Conservation (phyloP, 2,329 filamentous ascomycete genomes). For the Trichoderma sp. region DNA sequence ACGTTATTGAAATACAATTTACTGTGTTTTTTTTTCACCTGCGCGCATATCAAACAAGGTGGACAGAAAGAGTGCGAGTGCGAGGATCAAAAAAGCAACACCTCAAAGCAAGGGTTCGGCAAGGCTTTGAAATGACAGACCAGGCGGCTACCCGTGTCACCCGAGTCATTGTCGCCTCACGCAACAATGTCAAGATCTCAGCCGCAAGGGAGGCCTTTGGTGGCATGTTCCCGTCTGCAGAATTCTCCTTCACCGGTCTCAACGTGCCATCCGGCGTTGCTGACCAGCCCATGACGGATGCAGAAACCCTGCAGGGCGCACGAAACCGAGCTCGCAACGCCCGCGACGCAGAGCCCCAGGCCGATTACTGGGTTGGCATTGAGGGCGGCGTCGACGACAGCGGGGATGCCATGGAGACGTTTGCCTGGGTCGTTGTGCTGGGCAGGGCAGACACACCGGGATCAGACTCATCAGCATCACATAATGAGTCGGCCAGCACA, state of each 20-base stretch:
- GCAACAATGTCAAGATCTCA: constrained; percentile 43
- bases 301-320: constrained; percentile 42
- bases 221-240: constrained; percentile 36
- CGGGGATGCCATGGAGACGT: constrained; percentile 35
- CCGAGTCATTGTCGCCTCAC: constrained; percentile 39
- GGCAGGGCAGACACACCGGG: not conserved
- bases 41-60: not conserved
- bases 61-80: not conserved
- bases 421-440: constrained; percentile 44
- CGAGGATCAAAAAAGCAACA: not conserved
- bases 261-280: constrained; percentile 42
- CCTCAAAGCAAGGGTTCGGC: not conserved
- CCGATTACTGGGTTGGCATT: constrained; percentile 44
- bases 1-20: not conserved
- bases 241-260: constrained; percentile 32
- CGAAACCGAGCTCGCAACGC: constrained; percentile 40
- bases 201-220: constrained; percentile 41
- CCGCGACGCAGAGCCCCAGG: constrained; percentile 32
- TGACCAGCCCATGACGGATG: constrained; percentile 42
- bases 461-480: not conserved
- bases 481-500: not conserved
- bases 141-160: not conserved
- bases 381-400: constrained; percentile 43
- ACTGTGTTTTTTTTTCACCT: not conserved
- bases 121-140: not conserved